These are phyloP conservation scores for Trypanosoma brucei DNA, from an alignment of 208 protist genomes.

Conservation along the genomic window DNA sequence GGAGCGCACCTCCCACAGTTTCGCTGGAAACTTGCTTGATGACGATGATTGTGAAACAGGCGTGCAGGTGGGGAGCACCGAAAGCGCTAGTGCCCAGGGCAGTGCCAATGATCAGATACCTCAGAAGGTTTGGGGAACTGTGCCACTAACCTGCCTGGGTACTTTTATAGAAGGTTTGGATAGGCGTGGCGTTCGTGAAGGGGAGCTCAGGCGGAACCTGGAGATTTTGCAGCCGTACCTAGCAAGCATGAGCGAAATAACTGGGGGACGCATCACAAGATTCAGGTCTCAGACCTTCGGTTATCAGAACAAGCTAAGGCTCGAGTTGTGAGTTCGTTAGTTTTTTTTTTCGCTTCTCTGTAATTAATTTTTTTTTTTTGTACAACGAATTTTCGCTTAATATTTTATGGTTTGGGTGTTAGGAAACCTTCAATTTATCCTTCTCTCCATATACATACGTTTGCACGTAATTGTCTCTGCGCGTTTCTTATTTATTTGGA, in stretches of 20 bases:
- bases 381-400: no score
- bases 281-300: conserved; percentile 60
- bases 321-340: conserved; percentile 10
- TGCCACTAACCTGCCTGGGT: conserved; percentile 48
- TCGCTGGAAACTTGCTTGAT: conserved; percentile 33
- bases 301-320: conserved; percentile 75
- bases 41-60: conserved; percentile 22
- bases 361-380: no score
- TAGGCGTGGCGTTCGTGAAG: conserved; percentile 60
- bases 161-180: conserved; percentile 65
- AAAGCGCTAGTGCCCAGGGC: background rate
- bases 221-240: conserved; percentile 55
- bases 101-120: conserved; percentile 4
- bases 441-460: no score
- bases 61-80: conserved; percentile 12
- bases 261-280: conserved; percentile 52
- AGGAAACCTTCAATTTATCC: no score
- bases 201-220: conserved; percentile 36
- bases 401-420: no score
- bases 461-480: no score
- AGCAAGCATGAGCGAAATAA: conserved; percentile 25
- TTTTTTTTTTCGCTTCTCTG: no score
- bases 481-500: no score
- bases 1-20: conserved; percentile 6
- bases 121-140: conserved; percentile 61